Evolutionary conservation across 108 stramenopile species (phyloP), one percentile per base, ranked within the genome.

Genomic region (Seminavis robusta): DNA sequence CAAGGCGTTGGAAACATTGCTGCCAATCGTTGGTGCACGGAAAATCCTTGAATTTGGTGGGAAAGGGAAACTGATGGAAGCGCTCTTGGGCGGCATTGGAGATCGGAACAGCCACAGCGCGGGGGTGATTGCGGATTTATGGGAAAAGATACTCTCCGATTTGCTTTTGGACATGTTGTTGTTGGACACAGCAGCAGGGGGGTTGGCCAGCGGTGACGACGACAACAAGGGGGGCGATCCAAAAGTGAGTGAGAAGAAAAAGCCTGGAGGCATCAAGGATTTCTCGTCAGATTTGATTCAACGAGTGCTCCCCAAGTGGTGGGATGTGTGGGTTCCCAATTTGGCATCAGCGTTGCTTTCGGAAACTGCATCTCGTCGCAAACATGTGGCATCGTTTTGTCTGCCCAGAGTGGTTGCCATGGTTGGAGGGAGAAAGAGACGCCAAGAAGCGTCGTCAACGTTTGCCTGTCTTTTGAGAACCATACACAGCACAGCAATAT

Each of bases 81-180:
- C 76, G 3, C 58, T 84, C n/a, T 51, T 84, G 20, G 52, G 53
- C 9, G 83, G 78, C 8, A 63, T 84, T 39, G 71, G 76, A 4
- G 69, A 77, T 41, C 42, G 67, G 25, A 16, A 28, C 2, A 79
- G 74, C 2, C 38, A 71, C 33, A 79, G 66, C 41, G 53, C 79
- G 15, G 75, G 73, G 15, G 47, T 75, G 2, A 80, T 84, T 42
- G 79, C 83, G 1, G 73, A 77, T 42, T 43, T 84, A n/a, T 71
- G 79, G 66, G 75, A 49, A 8, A 80, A 75, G 40, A 13, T 84
- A 4, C 44, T 83, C 19, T 39, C 34, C 4, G 30, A 33, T 33
- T 24, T 43, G 10, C 63, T 45, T 2, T 47, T 58, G n/a, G 63
- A 64, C 15, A 52, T 65, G 57, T 34, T 46, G 26, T 21, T 50